These are phyloP conservation scores for Termitomyces heimii DNA, from an alignment of 768 basidiomycete genomes.

Conservation along the genomic window DNA sequence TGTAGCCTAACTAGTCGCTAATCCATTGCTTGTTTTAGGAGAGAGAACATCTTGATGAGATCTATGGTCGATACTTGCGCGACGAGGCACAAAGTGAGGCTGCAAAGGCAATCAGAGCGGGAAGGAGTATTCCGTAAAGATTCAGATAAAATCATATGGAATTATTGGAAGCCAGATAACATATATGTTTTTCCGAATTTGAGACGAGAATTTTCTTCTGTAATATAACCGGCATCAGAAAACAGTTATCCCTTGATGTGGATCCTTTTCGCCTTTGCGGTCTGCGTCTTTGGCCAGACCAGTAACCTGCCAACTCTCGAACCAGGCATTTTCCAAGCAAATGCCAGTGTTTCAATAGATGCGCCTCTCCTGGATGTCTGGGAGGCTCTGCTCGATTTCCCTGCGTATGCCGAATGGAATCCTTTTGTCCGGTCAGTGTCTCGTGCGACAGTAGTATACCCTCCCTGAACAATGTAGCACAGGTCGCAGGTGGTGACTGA, in stretches of 20 bases:
- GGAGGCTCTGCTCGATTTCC: constrained; percentile 45
- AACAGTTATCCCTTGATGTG: neutral
- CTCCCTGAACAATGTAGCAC: neutral
- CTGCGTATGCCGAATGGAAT: constrained; percentile 45
- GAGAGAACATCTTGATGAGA: constrained; percentile 33
- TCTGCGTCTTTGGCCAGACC: neutral
- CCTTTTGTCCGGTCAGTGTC: constrained; percentile 23
- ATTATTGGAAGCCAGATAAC: neutral
- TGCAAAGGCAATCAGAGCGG: constrained; percentile 44
- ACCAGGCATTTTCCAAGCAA: constrained; percentile 29
- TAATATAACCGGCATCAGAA: neutral
- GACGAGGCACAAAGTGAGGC: constrained; percentile 51
- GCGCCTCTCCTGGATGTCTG: constrained; percentile 46
- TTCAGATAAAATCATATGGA: neutral
- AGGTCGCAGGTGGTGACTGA: constrained; percentile 22
- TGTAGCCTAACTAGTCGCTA: neutral
- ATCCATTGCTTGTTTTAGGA: constrained; percentile 3
- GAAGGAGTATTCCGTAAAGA: constrained; percentile 32
- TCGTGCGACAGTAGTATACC: neutral
- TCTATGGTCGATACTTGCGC: constrained; percentile 50
- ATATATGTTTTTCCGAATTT: neutral
- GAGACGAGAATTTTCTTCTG: too few relatives aligned
- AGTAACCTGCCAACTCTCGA: constrained; percentile 21
- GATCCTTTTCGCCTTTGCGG: neutral
- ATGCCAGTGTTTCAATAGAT: constrained; percentile 35